A percentile compares a stretch with the other conserved stretches of the same genome.
phyloP scores from a whole-genome alignment of 2,329 filamentous ascomycete genomes.

The Seiridium cupressi region DNA sequence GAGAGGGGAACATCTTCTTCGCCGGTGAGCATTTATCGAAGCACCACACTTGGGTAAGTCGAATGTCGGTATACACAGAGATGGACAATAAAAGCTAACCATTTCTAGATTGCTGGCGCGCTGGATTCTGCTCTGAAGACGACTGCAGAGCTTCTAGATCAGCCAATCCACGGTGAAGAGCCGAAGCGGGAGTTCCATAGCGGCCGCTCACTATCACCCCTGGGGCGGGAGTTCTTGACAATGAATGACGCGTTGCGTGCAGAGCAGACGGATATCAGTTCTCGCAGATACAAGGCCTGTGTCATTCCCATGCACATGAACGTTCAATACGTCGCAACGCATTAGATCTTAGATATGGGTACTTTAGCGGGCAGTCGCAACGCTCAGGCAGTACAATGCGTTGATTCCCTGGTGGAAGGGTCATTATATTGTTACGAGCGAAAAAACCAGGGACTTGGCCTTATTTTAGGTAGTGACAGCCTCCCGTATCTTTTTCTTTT shows the following conservation, averaged over 20 bases:
- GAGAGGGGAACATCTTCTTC: not conserved
- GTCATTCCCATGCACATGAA: not conserved
- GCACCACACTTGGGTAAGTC: slow-evolving; percentile 1
- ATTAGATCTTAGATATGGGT: too few species aligned
- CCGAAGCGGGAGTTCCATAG: not conserved
- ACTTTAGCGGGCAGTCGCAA: too few species aligned
- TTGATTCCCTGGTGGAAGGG: too few species aligned
- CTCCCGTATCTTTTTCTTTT: too few species aligned
- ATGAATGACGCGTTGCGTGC: not conserved
- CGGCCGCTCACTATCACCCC: too few species aligned
- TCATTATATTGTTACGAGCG: too few species aligned
- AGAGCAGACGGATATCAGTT: not conserved
- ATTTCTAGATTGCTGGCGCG: not conserved
- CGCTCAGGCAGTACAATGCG: too few species aligned
- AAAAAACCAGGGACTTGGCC: too few species aligned
- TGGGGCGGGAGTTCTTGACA: not conserved
- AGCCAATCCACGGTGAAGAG: not conserved
- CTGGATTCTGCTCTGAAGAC: not conserved
- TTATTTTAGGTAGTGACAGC: too few species aligned
- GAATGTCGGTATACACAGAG: not conserved
- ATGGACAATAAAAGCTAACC: not conserved
- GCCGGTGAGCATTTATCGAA: not conserved
- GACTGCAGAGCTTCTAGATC: not conserved
- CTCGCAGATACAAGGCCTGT: not conserved
- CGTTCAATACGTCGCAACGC: not conserved